phyloP scores from a whole-genome alignment of 768 basidiomycete species.

The Kwoniella pini region DNA sequence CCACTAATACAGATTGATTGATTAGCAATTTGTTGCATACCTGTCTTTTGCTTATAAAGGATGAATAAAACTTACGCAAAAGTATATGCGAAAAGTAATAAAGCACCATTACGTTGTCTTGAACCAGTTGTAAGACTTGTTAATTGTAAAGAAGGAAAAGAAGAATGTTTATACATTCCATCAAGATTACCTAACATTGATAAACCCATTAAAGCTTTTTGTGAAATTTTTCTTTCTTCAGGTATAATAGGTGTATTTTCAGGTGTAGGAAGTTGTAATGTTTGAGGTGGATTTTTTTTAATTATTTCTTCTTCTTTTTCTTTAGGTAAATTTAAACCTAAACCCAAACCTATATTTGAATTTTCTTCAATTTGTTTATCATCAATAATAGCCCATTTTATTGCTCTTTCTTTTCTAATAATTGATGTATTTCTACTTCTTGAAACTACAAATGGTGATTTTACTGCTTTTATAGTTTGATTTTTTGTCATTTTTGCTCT shows the following conservation, averaged over 20 bases:
- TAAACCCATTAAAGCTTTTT: constrained; percentile 64
- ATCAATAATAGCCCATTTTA: constrained; percentile 72
- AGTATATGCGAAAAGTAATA: constrained; percentile 71
- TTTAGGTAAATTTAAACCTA: constrained; percentile 3
- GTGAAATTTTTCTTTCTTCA: constrained; percentile 57
- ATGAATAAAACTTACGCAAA: constrained; percentile 33
- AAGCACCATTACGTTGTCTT: constrained; percentile 72
- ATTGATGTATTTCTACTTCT: constrained; percentile 68
- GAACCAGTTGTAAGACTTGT: constrained; percentile 80
- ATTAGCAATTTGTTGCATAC: constrained; percentile 1
- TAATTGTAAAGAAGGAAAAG: constrained; percentile 63
- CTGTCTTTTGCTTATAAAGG: neutral
- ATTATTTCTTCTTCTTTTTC: constrained; percentile 58
- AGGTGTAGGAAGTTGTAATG: constrained; percentile 32
- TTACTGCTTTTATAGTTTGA: constrained; percentile 69
- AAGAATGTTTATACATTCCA: constrained; percentile 71
- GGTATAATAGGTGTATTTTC: constrained; percentile 11
- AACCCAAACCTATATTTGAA: constrained; percentile 7
- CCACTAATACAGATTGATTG: constrained; percentile 57
- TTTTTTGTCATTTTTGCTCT: constrained; percentile 68
- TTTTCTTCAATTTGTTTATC: constrained; percentile 55
- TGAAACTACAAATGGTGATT: constrained; percentile 64
- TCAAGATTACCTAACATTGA: constrained; percentile 85
- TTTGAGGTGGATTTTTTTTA: no score
- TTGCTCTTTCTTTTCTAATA: constrained; percentile 64